Evolutionary conservation across 805 yeast genomes (phyloP), one percentile per base, ranked within the genome.

Genomic region (Metschnikowia lachancei): DNA sequence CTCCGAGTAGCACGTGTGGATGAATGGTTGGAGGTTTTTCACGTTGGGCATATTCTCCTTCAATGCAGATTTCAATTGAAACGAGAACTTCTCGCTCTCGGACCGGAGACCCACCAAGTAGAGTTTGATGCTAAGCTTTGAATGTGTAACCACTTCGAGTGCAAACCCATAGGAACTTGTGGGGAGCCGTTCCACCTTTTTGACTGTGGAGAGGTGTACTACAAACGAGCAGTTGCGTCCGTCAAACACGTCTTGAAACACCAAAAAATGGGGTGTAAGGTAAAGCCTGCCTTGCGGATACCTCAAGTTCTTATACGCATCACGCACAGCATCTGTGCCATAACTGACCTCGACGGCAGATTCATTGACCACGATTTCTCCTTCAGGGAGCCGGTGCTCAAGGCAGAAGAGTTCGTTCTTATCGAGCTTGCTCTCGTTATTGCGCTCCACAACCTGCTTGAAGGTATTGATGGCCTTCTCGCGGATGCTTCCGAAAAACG

Each of bases 101-200:
- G 90, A 81, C 40, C 87, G 76, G 43, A 88, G 68, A 0, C 96
- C 97, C 22, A 88, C 81, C 58, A 91, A 81, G 56, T 87, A 88
- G 18, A 91, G 67, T 2, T 83, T 73, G 1, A 90, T 58, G 43
- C 74, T 75, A 46, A 85, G 61, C 13, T 83, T 86, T 26, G 85
- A 81, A 47, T 82, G 81, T 1, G 95, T 80, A 5, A 78, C 74
- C 12, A 92, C 66, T n/a, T 82, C 70, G 16, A 94, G 72, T 1
- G 96, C 90, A 66, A 90, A 87, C 16, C 87, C 83, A 60, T 83
- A 86, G 1, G 87, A 75, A 46, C 82, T 75, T 1, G 88, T 75
- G 10, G 95, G 95, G 17, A 89, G 75, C 43, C 97, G 75, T 61
- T 92, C 97, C 14, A 94, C 95, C 51, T 89, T 83, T 58, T 85